These are phyloP conservation scores for Eucalyptus polybractea DNA, from an alignment of 345 rosid genomes.

Conservation along the genomic window DNA sequence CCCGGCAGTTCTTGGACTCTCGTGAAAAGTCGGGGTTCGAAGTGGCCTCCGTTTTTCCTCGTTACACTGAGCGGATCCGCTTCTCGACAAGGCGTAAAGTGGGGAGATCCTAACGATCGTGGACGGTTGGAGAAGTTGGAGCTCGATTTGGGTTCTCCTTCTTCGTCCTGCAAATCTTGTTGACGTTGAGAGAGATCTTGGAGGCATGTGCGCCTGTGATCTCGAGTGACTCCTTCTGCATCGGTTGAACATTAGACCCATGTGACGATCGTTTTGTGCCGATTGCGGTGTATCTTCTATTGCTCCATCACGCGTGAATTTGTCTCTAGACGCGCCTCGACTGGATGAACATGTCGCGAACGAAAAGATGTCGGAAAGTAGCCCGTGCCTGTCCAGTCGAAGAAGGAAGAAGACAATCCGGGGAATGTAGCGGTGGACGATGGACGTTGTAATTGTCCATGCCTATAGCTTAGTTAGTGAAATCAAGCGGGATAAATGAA, in stretches of 20 bases:
- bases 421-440: background rate
- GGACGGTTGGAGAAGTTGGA: background rate
- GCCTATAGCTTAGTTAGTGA: background rate
- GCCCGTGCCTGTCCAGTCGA: background rate
- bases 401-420: background rate
- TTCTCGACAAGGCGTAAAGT: background rate
- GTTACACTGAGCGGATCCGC: background rate
- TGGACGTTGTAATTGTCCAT: background rate
- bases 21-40: background rate
- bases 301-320: background rate
- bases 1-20: background rate
- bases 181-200: background rate
- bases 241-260: background rate
- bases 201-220: background rate
- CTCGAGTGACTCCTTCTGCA: background rate
- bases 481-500: background rate
- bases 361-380: background rate
- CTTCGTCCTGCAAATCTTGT: background rate
- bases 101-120: background rate
- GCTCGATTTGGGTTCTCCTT: background rate
- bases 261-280: background rate
- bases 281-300: background rate
- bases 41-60: background rate
- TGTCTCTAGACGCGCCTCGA: background rate
- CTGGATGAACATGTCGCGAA: background rate